Evolutionary conservation across 2,329 filamentous ascomycete genomes (phyloP).

Genomic region (Leptographium radiaticola): DNA sequence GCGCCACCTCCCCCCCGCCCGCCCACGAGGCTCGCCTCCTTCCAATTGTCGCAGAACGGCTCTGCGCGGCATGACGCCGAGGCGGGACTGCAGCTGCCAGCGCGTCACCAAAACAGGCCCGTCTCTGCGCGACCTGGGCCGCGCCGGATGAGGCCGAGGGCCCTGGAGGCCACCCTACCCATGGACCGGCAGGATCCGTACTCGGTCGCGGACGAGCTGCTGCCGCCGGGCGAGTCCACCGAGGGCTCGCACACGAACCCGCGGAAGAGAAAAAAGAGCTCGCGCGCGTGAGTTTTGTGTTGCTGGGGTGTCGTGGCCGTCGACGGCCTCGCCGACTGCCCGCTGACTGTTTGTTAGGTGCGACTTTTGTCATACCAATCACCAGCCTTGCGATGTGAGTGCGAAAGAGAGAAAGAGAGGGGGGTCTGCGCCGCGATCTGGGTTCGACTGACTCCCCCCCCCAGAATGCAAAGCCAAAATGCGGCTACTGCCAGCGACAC

Average conservation of each 20-base stretch:
- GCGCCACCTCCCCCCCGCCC: too few relatives aligned
- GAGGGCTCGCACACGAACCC: constrained; percentile 17
- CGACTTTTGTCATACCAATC: constrained; percentile 33
- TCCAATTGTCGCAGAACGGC: too few relatives aligned
- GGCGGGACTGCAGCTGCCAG: too few relatives aligned
- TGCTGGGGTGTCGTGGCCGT: background rate
- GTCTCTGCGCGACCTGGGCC: background rate
- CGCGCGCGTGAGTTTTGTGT: constrained; percentile 15
- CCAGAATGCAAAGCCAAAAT: constrained; percentile 29
- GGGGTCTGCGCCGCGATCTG: too few relatives aligned
- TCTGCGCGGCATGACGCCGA: too few relatives aligned
- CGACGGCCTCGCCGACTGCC: background rate
- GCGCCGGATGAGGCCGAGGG: background rate
- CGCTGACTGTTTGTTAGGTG: constrained; percentile 18
- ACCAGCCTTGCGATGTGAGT: constrained; percentile 29
- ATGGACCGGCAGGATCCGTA: constrained; percentile 8
- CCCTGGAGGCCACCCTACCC: background rate
- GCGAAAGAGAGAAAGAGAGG: too few relatives aligned
- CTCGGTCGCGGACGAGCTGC: constrained; percentile 7
- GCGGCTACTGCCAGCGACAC: constrained; percentile 28
- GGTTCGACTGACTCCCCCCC: background rate
- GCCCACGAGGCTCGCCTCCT: too few relatives aligned
- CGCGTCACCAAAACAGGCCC: too few relatives aligned
- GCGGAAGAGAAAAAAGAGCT: constrained; percentile 23
- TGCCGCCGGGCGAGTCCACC: constrained; percentile 6